Evolutionary conservation across 2,329 filamentous ascomycete species (phyloP).

Genomic region (Myriosclerotinia curreyana): DNA sequence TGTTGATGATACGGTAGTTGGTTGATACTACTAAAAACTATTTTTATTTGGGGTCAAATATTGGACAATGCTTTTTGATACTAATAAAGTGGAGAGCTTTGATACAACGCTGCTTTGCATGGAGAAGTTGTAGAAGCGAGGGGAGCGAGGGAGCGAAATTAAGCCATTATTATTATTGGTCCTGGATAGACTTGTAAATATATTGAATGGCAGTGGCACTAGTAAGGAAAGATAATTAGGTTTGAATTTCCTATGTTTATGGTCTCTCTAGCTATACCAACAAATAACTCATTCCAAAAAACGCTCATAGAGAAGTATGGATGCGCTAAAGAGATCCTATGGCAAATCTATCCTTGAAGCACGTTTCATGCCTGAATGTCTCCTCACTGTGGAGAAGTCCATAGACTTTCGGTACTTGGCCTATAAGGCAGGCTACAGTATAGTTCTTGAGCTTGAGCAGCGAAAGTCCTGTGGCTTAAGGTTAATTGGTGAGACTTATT

Average conservation of each 20-base stretch:
- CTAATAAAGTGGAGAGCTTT: constrained; percentile 12
- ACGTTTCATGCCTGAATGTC: constrained; percentile 17
- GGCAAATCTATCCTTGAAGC: neutral
- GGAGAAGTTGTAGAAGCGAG: neutral
- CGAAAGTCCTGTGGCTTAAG: neutral
- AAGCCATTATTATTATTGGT: no score
- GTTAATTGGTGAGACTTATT: neutral
- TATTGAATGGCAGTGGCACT: neutral
- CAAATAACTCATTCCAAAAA: neutral
- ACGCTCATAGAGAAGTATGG: neutral
- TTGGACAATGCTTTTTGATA: constrained; percentile 16
- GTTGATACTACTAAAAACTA: constrained; percentile 14
- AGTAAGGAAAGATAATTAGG: neutral
- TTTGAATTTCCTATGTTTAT: no score
- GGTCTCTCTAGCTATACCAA: no score
- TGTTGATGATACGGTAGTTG: no score
- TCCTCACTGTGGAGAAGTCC: constrained; percentile 14
- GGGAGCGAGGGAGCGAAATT: neutral
- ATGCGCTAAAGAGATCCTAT: neutral
- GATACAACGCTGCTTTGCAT: constrained; percentile 18
- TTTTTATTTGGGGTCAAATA: constrained; percentile 14
- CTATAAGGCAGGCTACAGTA: constrained; percentile 14
- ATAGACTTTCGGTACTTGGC: neutral
- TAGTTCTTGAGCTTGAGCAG: constrained; percentile 7
- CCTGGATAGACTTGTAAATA: neutral